Conservation (phyloP, 2,329 filamentous ascomycete genomes). For the Colletotrichum sp. region DNA sequence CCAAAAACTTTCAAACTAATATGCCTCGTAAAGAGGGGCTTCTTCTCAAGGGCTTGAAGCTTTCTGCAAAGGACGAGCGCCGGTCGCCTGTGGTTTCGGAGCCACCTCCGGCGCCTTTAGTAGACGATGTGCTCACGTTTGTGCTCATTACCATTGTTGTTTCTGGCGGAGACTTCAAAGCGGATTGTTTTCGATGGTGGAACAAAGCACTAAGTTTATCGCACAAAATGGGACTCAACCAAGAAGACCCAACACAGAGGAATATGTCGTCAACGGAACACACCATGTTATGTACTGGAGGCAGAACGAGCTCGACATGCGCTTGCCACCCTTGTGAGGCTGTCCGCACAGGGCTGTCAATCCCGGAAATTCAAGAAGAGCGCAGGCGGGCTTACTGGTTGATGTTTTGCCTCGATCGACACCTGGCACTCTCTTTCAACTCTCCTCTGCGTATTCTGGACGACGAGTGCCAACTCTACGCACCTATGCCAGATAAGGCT, state of each 20-base stretch:
- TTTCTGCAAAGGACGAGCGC: neutral
- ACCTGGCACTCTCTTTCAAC: constrained; percentile 53
- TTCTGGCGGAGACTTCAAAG: constrained; percentile 53
- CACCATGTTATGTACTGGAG: neutral
- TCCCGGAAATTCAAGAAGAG: constrained; percentile 39
- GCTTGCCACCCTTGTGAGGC: neutral
- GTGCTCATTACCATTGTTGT: constrained; percentile 50
- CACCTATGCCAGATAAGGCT: neutral
- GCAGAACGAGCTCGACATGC: neutral
- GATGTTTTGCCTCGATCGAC: constrained; percentile 50
- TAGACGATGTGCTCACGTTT: constrained; percentile 51
- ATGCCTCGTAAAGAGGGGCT: neutral
- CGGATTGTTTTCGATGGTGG: constrained; percentile 54
- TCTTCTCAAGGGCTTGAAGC: neutral
- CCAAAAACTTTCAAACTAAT: neutral
- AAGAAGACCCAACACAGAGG: neutral
- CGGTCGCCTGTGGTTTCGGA: neutral
- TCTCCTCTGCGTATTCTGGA: constrained; percentile 48
- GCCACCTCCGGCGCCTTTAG: constrained; percentile 5
- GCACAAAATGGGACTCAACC: constrained; percentile 19
- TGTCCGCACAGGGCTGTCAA: neutral
- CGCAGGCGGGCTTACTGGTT: constrained; percentile 53
- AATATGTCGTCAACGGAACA: neutral
- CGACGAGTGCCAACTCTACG: constrained; percentile 47
- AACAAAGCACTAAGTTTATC: constrained; percentile 46